Conservation (phyloP, 2,329 filamentous ascomycete species). For the Penicillium crustosum region DNA sequence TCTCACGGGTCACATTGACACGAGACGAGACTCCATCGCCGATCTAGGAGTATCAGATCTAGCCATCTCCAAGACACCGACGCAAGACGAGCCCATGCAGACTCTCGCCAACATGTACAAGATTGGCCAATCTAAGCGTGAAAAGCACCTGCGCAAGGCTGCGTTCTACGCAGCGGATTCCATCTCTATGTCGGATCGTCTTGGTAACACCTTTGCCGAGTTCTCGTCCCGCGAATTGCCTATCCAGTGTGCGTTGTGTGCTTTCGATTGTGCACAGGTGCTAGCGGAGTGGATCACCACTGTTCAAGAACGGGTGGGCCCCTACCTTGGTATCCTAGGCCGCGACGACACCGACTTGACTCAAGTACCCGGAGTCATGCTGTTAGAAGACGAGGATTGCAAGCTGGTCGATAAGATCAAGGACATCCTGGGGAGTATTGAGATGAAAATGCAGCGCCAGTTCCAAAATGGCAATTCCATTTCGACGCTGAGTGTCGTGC, state of each 20-base stretch:
- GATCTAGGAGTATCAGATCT: slow-evolving; percentile 40
- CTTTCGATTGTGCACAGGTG: slow-evolving; percentile 91
- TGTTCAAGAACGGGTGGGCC: slow-evolving; percentile 89
- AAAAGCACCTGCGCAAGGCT: slow-evolving; percentile 88
- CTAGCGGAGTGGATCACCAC: slow-evolving; percentile 92
- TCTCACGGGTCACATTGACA: slow-evolving; percentile 24
- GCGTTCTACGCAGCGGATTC: slow-evolving; percentile 94
- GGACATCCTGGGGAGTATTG: slow-evolving; percentile 72
- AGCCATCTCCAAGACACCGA: slow-evolving; percentile 37
- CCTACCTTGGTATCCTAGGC: slow-evolving; percentile 82
- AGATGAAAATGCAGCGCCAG: slow-evolving; percentile 71
- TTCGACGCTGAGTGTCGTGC: slow-evolving; percentile 52
- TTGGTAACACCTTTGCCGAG: slow-evolving; percentile 82
- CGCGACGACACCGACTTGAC: slow-evolving; percentile 75
- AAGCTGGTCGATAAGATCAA: slow-evolving; percentile 81
- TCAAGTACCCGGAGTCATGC: slow-evolving; percentile 82
- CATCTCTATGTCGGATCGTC: slow-evolving; percentile 80
- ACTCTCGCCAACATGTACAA: slow-evolving; percentile 35
- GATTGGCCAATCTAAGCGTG: slow-evolving; percentile 62
- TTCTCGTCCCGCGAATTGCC: slow-evolving; percentile 81
- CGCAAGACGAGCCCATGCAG: slow-evolving; percentile 35
- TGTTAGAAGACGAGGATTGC: slow-evolving; percentile 87
- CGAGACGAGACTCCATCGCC: slow-evolving; percentile 37
- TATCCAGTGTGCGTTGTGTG: slow-evolving; percentile 85
- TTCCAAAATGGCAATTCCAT: slow-evolving; percentile 56